Conservation (phyloP, 805 yeast genomes). For the Kazachstania africana region DNA sequence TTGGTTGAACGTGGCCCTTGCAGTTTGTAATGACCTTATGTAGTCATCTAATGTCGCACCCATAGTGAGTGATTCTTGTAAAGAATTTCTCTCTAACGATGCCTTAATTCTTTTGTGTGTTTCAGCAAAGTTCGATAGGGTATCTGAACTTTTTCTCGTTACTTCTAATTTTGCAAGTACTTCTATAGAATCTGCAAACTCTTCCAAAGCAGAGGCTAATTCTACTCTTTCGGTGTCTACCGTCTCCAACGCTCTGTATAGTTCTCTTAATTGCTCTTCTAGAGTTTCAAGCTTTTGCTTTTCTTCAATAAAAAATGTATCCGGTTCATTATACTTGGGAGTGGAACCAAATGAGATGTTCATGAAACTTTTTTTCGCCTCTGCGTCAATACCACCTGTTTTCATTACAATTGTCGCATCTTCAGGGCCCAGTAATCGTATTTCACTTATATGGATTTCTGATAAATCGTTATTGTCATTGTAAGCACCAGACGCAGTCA, state of each 20-base stretch:
- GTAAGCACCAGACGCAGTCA: conserved; percentile 42
- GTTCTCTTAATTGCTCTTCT: conserved; percentile 59
- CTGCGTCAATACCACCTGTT: conserved; percentile 29
- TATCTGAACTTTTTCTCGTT: conserved; percentile 48
- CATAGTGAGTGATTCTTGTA: conserved; percentile 77
- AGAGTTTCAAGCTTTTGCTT: conserved; percentile 56
- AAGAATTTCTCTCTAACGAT: conserved; percentile 60
- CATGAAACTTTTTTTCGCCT: conserved; percentile 57
- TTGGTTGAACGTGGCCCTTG: conserved; percentile 61
- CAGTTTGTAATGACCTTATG: conserved; percentile 61
- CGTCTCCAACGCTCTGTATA: conserved; percentile 60
- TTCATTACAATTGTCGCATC: conserved; percentile 21
- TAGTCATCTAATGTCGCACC: conserved; percentile 87
- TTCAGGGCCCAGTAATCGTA: conserved; percentile 22
- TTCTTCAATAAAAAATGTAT: conserved; percentile 63
- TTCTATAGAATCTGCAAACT: conserved; percentile 44
- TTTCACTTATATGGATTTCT: conserved; percentile 25
- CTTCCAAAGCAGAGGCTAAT: conserved; percentile 54
- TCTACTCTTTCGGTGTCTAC: conserved; percentile 70
- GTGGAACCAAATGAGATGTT: conserved; percentile 61
- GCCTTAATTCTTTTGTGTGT: conserved; percentile 63
- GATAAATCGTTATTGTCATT: conserved; percentile 30
- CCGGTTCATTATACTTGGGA: conserved; percentile 64
- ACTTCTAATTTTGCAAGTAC: conserved; percentile 66
- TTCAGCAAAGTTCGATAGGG: conserved; percentile 58